phyloP scores from a whole-genome alignment of 2,329 filamentous ascomycete species.

The Penicillium sp. region DNA sequence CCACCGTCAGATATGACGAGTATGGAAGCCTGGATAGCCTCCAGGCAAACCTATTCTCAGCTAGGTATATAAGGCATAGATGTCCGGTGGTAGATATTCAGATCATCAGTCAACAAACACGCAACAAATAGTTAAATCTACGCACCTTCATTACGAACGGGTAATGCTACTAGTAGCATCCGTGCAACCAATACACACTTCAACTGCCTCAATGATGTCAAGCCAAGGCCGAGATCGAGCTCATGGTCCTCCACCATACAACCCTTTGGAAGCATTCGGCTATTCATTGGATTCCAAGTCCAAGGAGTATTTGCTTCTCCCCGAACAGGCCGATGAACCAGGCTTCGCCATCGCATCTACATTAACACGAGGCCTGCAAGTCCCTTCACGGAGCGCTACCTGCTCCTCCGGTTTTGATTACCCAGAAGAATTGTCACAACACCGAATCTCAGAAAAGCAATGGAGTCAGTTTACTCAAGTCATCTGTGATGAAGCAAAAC shows the following conservation, averaged over 20 bases:
- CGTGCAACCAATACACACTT: neutral
- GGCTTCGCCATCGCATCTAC: conserved; percentile 20
- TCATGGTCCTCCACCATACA: conserved; percentile 11
- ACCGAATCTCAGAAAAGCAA: conserved; percentile 21
- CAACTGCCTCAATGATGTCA: neutral
- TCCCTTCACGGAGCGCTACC: conserved; percentile 26
- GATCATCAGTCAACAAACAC: neutral
- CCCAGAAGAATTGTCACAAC: conserved; percentile 23
- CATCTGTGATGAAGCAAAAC: conserved; percentile 27
- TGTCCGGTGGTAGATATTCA: neutral
- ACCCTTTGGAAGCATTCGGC: neutral
- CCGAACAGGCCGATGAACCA: conserved; percentile 13
- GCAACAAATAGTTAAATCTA: neutral
- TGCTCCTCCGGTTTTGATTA: conserved; percentile 34
- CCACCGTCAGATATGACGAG: neutral
- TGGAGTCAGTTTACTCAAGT: conserved; percentile 30
- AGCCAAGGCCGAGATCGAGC: neutral
- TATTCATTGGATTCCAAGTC: conserved; percentile 5
- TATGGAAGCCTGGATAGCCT: neutral
- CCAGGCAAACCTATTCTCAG: neutral
- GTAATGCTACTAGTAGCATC: neutral
- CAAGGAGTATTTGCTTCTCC: conserved; percentile 11
- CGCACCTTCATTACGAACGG: neutral
- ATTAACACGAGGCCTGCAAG: conserved; percentile 29
- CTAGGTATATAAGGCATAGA: neutral